phyloP scores from a whole-genome alignment of 768 basidiomycete genomes.

The Tricholomella constricta region DNA sequence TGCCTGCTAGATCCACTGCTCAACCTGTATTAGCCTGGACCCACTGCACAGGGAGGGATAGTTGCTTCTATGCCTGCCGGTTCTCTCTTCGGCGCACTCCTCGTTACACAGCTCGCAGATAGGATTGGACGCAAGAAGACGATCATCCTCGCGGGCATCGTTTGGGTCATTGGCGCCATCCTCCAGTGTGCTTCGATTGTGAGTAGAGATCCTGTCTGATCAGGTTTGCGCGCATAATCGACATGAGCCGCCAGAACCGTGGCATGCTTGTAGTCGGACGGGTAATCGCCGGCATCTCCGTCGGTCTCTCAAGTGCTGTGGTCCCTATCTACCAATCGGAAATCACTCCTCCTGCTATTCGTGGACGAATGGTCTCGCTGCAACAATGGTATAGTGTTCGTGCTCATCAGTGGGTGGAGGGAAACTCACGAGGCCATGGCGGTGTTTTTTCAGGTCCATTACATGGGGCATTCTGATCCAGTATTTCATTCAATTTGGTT shows the following conservation, averaged over 20 bases:
- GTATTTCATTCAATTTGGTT: slow-evolving; percentile 76
- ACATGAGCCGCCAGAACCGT: slow-evolving; percentile 45
- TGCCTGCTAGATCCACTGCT: background rate
- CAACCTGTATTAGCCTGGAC: slow-evolving; percentile 38
- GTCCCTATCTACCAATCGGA: slow-evolving; percentile 79
- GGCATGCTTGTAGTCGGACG: slow-evolving; percentile 77
- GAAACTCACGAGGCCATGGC: background rate
- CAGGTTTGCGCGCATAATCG: background rate
- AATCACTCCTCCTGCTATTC: slow-evolving; percentile 69
- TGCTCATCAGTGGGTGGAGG: background rate
- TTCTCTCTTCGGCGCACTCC: slow-evolving; percentile 65
- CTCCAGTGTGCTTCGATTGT: slow-evolving; percentile 66
- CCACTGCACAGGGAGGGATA: slow-evolving; percentile 67
- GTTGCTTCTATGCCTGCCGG: slow-evolving; percentile 82
- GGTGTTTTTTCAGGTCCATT: slow-evolving; percentile 44
- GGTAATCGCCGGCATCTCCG: slow-evolving; percentile 66
- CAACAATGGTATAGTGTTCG: slow-evolving; percentile 63
- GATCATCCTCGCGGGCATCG: slow-evolving; percentile 63
- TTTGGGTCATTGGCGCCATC: slow-evolving; percentile 75
- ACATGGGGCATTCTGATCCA: slow-evolving; percentile 80
- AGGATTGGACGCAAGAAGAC: slow-evolving; percentile 64
- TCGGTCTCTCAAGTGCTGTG: slow-evolving; percentile 65
- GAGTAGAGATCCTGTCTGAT: slow-evolving; percentile 11
- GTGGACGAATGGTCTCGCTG: slow-evolving; percentile 73
- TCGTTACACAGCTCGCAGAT: slow-evolving; percentile 66